Conservation (phyloP, 345 rosid genomes). For the Dimocarpus longan region DNA sequence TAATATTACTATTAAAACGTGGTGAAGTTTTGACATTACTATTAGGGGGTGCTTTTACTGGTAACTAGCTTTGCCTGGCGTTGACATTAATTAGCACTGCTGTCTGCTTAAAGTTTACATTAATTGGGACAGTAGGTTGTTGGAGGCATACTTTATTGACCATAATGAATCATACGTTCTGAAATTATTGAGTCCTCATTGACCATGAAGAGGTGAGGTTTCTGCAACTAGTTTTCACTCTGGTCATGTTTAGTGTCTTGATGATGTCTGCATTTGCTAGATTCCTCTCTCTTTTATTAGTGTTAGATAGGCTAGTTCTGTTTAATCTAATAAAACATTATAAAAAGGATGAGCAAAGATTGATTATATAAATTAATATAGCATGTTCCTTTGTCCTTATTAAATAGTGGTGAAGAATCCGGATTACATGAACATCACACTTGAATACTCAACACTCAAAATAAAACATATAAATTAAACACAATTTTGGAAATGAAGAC, state of each 20-base stretch:
- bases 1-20: background rate
- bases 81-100: background rate
- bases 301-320: background rate
- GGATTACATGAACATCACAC: background rate
- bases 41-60: background rate
- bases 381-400: background rate
- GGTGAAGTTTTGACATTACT: background rate
- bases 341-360: no score
- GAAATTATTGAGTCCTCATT: background rate
- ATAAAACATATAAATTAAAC: background rate
- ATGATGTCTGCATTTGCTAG: background rate
- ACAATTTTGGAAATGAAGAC: background rate
- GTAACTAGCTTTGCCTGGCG: background rate
- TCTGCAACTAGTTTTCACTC: no score
- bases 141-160: background rate
- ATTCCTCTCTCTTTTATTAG: no score
- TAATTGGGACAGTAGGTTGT: background rate
- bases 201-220: background rate
- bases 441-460: background rate
- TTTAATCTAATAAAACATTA: background rate
- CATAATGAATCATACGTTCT: background rate
- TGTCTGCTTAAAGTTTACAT: background rate
- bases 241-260: background rate
- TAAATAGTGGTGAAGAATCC: background rate
- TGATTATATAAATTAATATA: background rate